phyloP scores from a whole-genome alignment of 331 rosid species.

The Phaseolus coccineus region DNA sequence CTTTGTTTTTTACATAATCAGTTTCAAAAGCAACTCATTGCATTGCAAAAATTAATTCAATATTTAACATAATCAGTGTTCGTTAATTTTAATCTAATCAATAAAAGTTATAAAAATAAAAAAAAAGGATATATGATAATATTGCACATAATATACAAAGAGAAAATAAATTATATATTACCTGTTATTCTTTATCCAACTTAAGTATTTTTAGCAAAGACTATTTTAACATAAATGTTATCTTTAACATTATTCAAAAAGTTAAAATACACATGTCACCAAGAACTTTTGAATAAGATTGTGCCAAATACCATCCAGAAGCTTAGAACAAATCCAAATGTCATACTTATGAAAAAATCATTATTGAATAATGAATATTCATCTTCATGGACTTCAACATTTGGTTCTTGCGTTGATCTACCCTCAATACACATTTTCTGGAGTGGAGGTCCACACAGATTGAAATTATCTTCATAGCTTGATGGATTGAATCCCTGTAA shows the following conservation, averaged over 20 bases:
- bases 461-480: background rate
- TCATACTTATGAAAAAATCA: constrained; percentile 35
- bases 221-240: background rate
- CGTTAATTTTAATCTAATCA: no score
- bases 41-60: no score
- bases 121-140: no score
- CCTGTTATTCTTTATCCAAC: background rate
- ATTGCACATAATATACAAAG: no score
- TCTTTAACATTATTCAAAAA: background rate
- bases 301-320: constrained; percentile 45
- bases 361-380: background rate
- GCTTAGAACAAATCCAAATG: constrained; percentile 36
- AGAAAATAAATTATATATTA: no score
- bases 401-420: background rate
- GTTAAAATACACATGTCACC: background rate
- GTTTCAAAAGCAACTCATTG: no score
- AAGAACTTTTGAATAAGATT: background rate
- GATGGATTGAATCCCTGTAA: background rate
- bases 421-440: background rate
- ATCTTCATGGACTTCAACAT: no score
- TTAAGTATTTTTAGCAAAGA: no score
- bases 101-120: no score
- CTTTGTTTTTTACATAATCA: no score
- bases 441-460: background rate
- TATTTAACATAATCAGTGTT: no score